phyloP scores from a whole-genome alignment of 2,329 filamentous ascomycete genomes.

The Phyllosticta capitalensis region DNA sequence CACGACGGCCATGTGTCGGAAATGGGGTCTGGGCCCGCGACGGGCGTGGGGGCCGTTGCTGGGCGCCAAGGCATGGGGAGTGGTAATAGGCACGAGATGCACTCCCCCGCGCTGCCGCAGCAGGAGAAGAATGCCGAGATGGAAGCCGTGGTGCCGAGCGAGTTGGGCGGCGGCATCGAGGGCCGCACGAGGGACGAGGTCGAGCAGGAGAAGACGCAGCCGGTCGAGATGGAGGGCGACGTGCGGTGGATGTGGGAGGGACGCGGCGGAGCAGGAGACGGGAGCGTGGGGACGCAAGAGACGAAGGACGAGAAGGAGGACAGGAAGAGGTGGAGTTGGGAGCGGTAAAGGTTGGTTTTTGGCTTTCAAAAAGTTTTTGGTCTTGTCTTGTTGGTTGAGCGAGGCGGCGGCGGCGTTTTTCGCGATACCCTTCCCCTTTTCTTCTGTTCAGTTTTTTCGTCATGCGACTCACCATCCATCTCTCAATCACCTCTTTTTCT shows the following conservation, averaged over 20 bases:
- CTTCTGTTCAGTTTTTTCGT: background rate
- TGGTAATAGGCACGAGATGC: background rate
- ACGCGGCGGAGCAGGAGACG: background rate
- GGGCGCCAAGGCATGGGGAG: background rate
- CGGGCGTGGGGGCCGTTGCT: background rate
- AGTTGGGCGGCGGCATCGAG: background rate
- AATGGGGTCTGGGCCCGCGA: background rate
- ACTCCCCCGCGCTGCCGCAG: background rate
- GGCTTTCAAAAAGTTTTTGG: background rate
- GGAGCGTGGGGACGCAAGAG: background rate
- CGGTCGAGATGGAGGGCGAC: background rate
- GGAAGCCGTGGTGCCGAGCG: background rate
- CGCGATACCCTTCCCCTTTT: background rate
- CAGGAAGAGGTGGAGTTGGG: background rate
- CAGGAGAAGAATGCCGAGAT: background rate
- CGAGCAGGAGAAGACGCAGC: background rate
- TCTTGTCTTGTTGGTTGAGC: background rate
- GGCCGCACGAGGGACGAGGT: background rate
- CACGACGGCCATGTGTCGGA: background rate
- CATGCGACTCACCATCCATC: background rate
- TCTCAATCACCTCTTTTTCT: background rate
- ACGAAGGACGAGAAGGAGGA: background rate
- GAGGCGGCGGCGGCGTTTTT: background rate
- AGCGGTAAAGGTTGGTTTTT: background rate
- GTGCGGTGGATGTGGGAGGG: background rate